Evolutionary conservation across 805 yeast genomes (phyloP), one percentile per base, ranked within the genome.

Genomic region (Starmerella stellata): DNA sequence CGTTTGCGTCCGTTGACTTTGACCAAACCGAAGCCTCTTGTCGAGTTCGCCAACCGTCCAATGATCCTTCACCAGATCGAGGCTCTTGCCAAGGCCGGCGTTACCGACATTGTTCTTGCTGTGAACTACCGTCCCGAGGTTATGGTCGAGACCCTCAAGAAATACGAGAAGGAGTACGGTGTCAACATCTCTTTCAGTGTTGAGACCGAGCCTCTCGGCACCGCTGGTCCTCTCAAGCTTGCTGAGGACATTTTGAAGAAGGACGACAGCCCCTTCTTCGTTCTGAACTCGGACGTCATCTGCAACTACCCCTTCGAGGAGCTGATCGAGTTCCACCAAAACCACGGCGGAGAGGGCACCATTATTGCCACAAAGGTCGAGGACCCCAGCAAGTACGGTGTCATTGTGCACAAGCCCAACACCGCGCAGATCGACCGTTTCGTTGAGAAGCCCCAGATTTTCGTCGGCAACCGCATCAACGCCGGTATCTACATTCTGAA

Each of bases 121-220:
- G 99, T 90, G 53, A 90, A 90, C 75, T 90, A 90, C 75, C 78
- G 95, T 64, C 98, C 99, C 45, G 98, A 90, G 69, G 93, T 83
- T 50, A 90, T 90, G 99, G 96, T 87, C 49, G 75, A 79, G 52
- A 78, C 96, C 45, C 72, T 90, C 58, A 71, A 90, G 66, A 74
- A 85, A 65, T 90, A 87, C 72, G 96, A 90, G 68, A 68, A 76
- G 58, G 82, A 76, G 63, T 90, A 81, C 64, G 95, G 95, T 62
- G 93, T 90, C 49, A 67, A 69, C 53, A 90, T 90, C 65, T 83
- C 95, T 41, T 90, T 92, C 67, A 82, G 95, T 44, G 95, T 90
- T 51, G 99, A 90, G 70, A 90, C 87, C 60, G 99, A 90, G 70
- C 99, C 99, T 44, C 74, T 90, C 60, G 99, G 96, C 51, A 90